Evolutionary conservation across 1,284 basidiomycete species (phyloP).

Genomic region (Malassezia furfur): DNA sequence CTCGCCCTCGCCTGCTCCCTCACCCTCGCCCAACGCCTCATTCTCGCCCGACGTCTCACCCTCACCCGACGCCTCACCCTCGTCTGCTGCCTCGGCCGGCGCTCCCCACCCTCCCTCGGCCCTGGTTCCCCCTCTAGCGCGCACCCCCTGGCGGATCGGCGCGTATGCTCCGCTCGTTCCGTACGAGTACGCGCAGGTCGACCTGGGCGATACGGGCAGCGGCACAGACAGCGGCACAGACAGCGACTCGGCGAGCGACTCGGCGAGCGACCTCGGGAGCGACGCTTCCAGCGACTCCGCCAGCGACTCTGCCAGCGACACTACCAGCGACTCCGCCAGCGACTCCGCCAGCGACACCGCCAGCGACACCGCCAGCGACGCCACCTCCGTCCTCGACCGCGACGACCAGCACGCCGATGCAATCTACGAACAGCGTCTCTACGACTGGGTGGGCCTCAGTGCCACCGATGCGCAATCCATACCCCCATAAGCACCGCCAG

Average conservation of each 20-base stretch:
- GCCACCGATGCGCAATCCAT: background rate
- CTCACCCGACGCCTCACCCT: no score
- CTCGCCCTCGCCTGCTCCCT: no score
- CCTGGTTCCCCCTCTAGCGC: no score
- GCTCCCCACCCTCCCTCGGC: no score
- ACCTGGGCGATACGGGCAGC: no score
- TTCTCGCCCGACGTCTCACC: no score
- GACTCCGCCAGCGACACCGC: background rate
- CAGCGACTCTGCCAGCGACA: background rate
- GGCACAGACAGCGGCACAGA: no score
- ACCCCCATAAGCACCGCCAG: background rate
- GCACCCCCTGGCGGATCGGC: background rate
- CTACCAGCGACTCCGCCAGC: background rate
- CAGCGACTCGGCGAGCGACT: no score
- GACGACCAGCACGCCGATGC: background rate
- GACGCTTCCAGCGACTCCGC: background rate
- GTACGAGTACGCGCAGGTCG: background rate
- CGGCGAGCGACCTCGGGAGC: no score
- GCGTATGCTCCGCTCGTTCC: background rate
- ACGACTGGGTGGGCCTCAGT: background rate
- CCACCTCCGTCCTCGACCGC: background rate
- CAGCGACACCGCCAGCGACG: background rate
- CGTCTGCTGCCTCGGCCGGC: no score
- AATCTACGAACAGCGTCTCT: background rate
- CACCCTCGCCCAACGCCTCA: no score